These are phyloP conservation scores for Monilinia fructicola DNA, from an alignment of 2,329 filamentous ascomycete species.

Conservation along the genomic window DNA sequence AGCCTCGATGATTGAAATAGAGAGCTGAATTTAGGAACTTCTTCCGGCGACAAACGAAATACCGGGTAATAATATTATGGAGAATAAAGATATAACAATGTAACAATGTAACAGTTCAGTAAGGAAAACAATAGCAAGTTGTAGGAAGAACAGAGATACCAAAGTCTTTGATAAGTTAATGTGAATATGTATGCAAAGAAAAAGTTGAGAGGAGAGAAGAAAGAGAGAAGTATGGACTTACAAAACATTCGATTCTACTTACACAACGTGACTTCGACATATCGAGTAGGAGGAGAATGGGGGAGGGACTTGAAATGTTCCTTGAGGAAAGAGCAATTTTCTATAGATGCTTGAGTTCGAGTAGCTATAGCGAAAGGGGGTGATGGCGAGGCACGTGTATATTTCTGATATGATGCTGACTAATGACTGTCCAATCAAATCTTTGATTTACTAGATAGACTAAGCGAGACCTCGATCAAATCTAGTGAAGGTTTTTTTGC, in stretches of 20 bases:
- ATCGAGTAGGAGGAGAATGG: background rate
- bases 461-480: background rate
- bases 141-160: conserved; percentile 11
- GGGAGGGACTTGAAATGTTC: background rate
- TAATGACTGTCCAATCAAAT: background rate
- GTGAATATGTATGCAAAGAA: conserved; percentile 16
- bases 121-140: background rate
- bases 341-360: background rate
- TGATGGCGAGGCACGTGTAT: background rate
- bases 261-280: background rate
- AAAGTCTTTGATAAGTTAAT: conserved; percentile 11
- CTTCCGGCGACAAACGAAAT: background rate
- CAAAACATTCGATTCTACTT: background rate
- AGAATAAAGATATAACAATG: background rate
- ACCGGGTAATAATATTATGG: background rate
- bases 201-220: background rate
- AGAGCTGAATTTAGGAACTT: conserved; percentile 9
- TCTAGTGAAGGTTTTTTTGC: conserved; percentile 3
- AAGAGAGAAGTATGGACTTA: background rate
- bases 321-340: conserved; percentile 2
- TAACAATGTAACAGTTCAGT: background rate
- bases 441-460: background rate
- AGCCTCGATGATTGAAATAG: background rate
- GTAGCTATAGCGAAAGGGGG: background rate
- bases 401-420: background rate